These are phyloP conservation scores for Chrysosporium queenslandicum DNA, from an alignment of 2,329 filamentous ascomycete species.

Conservation along the genomic window DNA sequence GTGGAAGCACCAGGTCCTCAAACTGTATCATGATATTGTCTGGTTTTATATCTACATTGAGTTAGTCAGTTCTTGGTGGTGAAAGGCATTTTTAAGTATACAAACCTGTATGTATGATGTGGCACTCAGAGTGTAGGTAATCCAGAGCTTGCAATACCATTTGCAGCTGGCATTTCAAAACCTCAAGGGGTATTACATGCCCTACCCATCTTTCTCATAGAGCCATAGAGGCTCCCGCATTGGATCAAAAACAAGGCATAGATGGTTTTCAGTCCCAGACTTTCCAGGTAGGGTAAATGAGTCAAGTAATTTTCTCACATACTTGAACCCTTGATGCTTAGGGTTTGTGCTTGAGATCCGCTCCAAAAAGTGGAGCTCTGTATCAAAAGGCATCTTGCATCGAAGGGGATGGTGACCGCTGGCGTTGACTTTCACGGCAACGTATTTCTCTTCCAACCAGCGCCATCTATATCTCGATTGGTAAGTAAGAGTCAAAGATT, in stretches of 20 bases:
- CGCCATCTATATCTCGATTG: constrained; percentile 19
- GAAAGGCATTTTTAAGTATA: neutral
- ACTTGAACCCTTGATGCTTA: constrained; percentile 24
- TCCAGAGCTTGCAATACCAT: constrained; percentile 34
- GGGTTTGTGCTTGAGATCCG: constrained; percentile 21
- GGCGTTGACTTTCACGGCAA: constrained; percentile 29
- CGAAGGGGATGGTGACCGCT: constrained; percentile 10
- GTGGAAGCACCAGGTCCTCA: constrained; percentile 22
- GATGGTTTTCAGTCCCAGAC: constrained; percentile 19
- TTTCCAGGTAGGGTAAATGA: constrained; percentile 23
- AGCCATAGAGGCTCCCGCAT: constrained; percentile 31
- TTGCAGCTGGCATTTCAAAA: constrained; percentile 29
- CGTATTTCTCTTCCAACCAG: constrained; percentile 23
- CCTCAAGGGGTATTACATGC: constrained; percentile 23
- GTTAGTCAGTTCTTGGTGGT: constrained; percentile 5
- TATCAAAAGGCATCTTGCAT: constrained; percentile 5
- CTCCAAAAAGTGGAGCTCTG: neutral
- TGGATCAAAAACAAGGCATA: constrained; percentile 31
- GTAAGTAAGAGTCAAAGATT: constrained; percentile 8
- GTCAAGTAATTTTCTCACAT: constrained; percentile 27
- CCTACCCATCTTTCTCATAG: constrained; percentile 22
- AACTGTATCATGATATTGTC: constrained; percentile 35
- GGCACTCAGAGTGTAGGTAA: constrained; percentile 37
- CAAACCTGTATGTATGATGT: constrained; percentile 36
- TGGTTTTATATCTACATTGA: constrained; percentile 31